Base-by-base conservation (phyloP, 1,284 basidiomycete species). In the Golubevia pallescens region DNA sequence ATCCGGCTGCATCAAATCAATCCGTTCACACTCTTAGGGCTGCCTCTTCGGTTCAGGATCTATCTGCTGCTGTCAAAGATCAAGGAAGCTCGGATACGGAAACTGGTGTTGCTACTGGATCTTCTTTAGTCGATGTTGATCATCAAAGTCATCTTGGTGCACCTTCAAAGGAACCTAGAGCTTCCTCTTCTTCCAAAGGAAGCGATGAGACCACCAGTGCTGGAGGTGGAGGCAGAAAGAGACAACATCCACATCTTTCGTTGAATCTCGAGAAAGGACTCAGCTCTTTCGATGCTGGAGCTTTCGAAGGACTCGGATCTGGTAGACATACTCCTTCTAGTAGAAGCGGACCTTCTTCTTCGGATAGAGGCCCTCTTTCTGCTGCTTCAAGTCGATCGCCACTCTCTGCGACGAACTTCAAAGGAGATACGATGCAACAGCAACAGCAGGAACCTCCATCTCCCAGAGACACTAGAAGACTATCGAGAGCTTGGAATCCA, bases 241-340 rank as follows among this genome's bases (percentile, higher is more conserved):
- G 32, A 32, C 72, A 74, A 38, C 54, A 56, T 21, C 73, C 70
- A 21, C 65, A 73, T 19, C 64, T 80, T 14, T 78, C 78, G 53
- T 69, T 80, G 23, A 70, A 78, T 54, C 69, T 80, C 34, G 78
- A 80, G n/a, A 73, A 73, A 53, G 75, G 75, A 48, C 65, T 75
- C 63, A 77, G 74, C 64, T 60, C 77, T 1, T 80, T 78, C 53
- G 71, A 75, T 53, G 71, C 78, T 8, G 61, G 67, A n/a, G 76
- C 70, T 42, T 77, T 80, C 38, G 78, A 74, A 24, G 57, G 34
- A 10, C 3, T 38, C 10, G 10, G 34, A 5, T 38, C 34, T 38
- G 34, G 34, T 5, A 38, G 34, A 38, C 34, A 38, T 10, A 38
- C 34, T 38, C 5, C 34, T 38, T 38, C 34, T 4, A 38, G 34